These are phyloP conservation scores for Venturia effusa DNA, from an alignment of 2,329 filamentous ascomycete species.

Conservation along the genomic window DNA sequence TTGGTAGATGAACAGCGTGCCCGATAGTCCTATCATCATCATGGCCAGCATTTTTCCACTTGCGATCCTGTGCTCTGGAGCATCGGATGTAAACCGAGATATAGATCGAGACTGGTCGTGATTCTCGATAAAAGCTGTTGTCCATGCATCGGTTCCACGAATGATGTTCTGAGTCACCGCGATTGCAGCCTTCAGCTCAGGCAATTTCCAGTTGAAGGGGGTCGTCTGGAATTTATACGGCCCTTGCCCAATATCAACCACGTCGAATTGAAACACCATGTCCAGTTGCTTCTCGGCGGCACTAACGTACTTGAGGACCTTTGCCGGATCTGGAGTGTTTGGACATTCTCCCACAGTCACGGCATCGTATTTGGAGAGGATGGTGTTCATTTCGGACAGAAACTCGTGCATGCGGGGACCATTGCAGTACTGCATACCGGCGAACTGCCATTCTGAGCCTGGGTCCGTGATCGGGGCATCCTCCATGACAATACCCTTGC, in stretches of 20 bases:
- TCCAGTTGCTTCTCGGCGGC: constrained; percentile 48
- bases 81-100: constrained; percentile 40
- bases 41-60: constrained; percentile 45
- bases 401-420: constrained; percentile 61
- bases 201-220: constrained; percentile 9
- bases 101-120: constrained; percentile 50
- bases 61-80: constrained; percentile 31
- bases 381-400: constrained; percentile 50
- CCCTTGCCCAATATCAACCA: constrained; percentile 37
- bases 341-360: constrained; percentile 63
- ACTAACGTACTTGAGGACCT: constrained; percentile 50
- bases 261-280: constrained; percentile 61
- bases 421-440: constrained; percentile 48
- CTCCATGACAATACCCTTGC: constrained; percentile 8
- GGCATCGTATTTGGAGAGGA: constrained; percentile 51
- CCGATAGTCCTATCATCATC: constrained; percentile 37
- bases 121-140: constrained; percentile 52
- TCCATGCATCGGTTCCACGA: constrained; percentile 39
- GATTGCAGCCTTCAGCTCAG: constrained; percentile 9
- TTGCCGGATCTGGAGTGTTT: constrained; percentile 45
- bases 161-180: constrained; percentile 31
- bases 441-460: constrained; percentile 20
- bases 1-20: constrained; percentile 50
- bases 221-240: constrained; percentile 11
- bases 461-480: constrained; percentile 12